phyloP scores from a whole-genome alignment of 768 basidiomycete genomes.

The Tylopilus felleus region DNA sequence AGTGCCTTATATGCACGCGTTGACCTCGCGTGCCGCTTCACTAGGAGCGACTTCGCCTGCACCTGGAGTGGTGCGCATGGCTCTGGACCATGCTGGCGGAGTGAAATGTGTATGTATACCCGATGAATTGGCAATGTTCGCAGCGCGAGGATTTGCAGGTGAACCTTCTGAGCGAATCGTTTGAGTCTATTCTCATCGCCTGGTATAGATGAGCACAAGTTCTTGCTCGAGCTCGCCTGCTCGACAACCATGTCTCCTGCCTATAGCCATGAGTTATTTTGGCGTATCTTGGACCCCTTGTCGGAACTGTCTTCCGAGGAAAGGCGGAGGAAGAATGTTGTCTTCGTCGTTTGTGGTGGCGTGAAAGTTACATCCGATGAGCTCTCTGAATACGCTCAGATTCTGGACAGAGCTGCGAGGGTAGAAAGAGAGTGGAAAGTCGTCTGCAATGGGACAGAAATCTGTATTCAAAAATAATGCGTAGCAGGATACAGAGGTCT shows the following conservation, averaged over 20 bases:
- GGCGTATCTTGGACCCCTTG: conserved; percentile 31
- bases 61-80: conserved; percentile 59
- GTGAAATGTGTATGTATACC: conserved; percentile 59
- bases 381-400: conserved; percentile 43
- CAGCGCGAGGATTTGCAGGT: conserved; percentile 58
- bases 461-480: conserved; percentile 18
- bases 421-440: conserved; percentile 29
- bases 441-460: conserved; percentile 27
- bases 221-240: conserved; percentile 72
- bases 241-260: conserved; percentile 65
- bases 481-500: background rate
- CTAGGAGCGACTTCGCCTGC: conserved; percentile 68
- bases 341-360: conserved; percentile 38
- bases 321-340: conserved; percentile 19
- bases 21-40: conserved; percentile 67
- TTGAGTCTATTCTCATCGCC: background rate
- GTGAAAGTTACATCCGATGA: conserved; percentile 63
- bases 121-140: conserved; percentile 68
- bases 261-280: conserved; percentile 56
- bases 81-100: conserved; percentile 54
- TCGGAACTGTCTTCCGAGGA: conserved; percentile 21
- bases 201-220: conserved; percentile 65
- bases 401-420: conserved; percentile 36
- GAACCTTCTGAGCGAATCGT: conserved; percentile 15
- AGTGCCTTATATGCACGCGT: conserved; percentile 52